Evolutionary conservation across 2,329 filamentous ascomycete species (phyloP).

Genomic region (Alternaria atra): DNA sequence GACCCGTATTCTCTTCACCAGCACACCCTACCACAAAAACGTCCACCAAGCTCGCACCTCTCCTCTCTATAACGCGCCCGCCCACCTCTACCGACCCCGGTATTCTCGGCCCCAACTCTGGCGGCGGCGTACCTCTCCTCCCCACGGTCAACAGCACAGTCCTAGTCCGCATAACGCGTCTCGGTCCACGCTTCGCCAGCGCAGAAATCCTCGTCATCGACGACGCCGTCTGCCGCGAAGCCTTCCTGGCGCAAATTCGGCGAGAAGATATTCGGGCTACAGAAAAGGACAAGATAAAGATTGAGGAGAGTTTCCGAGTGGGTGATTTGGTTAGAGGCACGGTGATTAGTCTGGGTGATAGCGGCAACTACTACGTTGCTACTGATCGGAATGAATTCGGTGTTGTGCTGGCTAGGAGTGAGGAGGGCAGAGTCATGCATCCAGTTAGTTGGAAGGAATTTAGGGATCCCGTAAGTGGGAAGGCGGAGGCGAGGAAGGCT

Average conservation of each 20-base stretch:
- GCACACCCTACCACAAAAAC: slow-evolving; percentile 57
- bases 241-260: slow-evolving; percentile 85
- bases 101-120: slow-evolving; percentile 32
- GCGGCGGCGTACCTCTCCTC: slow-evolving; percentile 72
- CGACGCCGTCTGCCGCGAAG: slow-evolving; percentile 72
- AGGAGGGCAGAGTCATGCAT: slow-evolving; percentile 88
- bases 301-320: slow-evolving; percentile 89
- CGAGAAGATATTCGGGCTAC: slow-evolving; percentile 93
- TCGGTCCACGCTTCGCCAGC: slow-evolving; percentile 84
- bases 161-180: slow-evolving; percentile 83
- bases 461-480: slow-evolving; percentile 80
- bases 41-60: slow-evolving; percentile 54
- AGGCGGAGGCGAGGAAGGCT: slow-evolving; percentile 85
- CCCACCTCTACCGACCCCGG: slow-evolving; percentile 23
- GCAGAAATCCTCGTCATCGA: slow-evolving; percentile 85
- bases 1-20: slow-evolving; percentile 63
- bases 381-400: slow-evolving; percentile 92
- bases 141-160: slow-evolving; percentile 84
- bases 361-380: slow-evolving; percentile 93
- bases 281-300: slow-evolving; percentile 93
- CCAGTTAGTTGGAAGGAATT: slow-evolving; percentile 97
- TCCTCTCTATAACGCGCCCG: slow-evolving; percentile 49
- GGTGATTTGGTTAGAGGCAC: slow-evolving; percentile 89
- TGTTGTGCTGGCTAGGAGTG: slow-evolving; percentile 91
- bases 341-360: slow-evolving; percentile 91